Evolutionary conservation across 108 stramenopile genomes (phyloP).

Genomic region (Discostella stelligeroides): DNA sequence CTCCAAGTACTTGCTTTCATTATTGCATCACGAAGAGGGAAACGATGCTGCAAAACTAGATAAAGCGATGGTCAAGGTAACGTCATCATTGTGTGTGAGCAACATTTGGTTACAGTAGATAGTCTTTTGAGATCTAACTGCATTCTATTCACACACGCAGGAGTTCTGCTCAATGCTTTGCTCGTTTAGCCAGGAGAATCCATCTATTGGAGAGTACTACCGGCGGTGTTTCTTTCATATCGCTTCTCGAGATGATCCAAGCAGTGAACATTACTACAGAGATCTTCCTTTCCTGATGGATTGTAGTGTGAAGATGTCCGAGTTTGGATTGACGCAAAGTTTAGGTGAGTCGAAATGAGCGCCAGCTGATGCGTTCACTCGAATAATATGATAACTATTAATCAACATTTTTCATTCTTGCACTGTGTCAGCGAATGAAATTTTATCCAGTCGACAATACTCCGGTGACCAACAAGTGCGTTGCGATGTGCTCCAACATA

Average conservation of each 20-base stretch:
- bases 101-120: no score
- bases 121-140: neutral
- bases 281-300: slow-evolving; percentile 71
- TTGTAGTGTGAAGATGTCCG: slow-evolving; percentile 55
- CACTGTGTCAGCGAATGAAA: slow-evolving; percentile 38
- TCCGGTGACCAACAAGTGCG: slow-evolving; percentile 17
- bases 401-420: neutral
- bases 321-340: slow-evolving; percentile 64
- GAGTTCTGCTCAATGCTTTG: slow-evolving; percentile 77
- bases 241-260: slow-evolving; percentile 59
- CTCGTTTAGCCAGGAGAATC: slow-evolving; percentile 24
- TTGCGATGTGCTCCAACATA: slow-evolving; percentile 32
- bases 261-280: slow-evolving; percentile 59
- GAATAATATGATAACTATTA: neutral
- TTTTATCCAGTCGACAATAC: slow-evolving; percentile 33
- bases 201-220: slow-evolving; percentile 2
- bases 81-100: no score
- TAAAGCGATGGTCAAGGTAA: slow-evolving; percentile 60
- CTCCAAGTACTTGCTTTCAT: slow-evolving; percentile 68
- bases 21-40: slow-evolving; percentile 74
- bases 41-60: slow-evolving; percentile 70
- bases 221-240: slow-evolving; percentile 56
- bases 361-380: neutral
- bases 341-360: slow-evolving; percentile 50
- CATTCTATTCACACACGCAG: slow-evolving; percentile 23